Evolutionary conservation across 805 yeast species (phyloP), one percentile per base, ranked within the genome.

Genomic region (Sugiyamaella marilandica): DNA sequence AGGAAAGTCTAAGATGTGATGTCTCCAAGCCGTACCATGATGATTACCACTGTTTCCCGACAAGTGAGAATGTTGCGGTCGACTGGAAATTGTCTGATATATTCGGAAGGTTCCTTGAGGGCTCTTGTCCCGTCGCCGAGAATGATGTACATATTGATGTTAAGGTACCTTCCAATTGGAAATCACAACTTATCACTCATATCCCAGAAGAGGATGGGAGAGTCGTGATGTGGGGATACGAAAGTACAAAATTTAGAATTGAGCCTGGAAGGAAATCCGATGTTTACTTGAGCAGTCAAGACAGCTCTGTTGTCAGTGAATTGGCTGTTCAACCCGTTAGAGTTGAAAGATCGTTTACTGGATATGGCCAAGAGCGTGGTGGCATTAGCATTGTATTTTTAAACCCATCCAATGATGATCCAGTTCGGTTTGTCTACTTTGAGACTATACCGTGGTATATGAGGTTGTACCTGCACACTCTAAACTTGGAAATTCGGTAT

Each of bases 361-460:
- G 98, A 0, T 85, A 84, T 63, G 90, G 96, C 1, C 95, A 87
- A 65, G 97, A 89, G 63, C 77, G 81, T 55, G 98, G 98, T 53
- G 97, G 96, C 0, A 74, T 92, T 56, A 82, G 97, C 64, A 79
- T 86, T 0, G 86, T 83, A 10, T 78, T 92, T 61, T 71, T 72
- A n/a, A 94, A 92, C 65, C 87, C 89, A 1, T 70, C 81, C 0
- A 59, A 57, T 2, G 59, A 70, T 5, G 67, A 70, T 4, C 68
- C 78, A 0, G 75, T 82, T 2, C 67, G 68, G 1, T 73, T 91
- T 45, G 69, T 81, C 0, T 86, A 87, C 61, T 84, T 82, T 59
- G 97, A 94, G 66, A 76, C 89, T 0, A 72, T 90, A 29, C 99
- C 99, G 0, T 94, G 98, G 98, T 94, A 81, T 66, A 84, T 90